Percentiles rank a stretch among this genome's conserved stretches.
Evolutionary conservation across 2,329 filamentous ascomycete species (phyloP).

Genomic region (Stachybotrys chlorohalonatus): DNA sequence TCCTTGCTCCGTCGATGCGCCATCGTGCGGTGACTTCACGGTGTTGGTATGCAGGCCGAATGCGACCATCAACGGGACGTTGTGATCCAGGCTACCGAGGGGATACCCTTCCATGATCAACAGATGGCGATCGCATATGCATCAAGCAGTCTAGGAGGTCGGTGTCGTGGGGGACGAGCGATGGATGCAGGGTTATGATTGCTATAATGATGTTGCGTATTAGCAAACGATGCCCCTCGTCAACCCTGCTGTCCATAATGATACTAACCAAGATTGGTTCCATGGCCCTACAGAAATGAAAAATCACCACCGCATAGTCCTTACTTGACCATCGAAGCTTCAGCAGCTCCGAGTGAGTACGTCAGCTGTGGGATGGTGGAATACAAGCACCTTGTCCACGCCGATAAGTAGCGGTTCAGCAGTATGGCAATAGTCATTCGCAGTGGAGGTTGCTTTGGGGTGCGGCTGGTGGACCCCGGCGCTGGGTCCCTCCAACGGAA

Average conservation of each 20-base stretch:
- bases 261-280: not conserved
- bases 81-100: conserved; percentile 71
- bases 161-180: not conserved
- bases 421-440: not conserved
- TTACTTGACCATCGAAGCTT: not conserved
- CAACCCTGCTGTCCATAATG: conserved; percentile 1
- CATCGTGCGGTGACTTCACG: conserved; percentile 32
- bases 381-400: not conserved
- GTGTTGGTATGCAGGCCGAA: conserved; percentile 55
- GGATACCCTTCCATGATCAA: conserved; percentile 70
- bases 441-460: not conserved
- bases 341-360: not conserved
- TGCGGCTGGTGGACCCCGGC: not conserved
- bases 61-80: conserved; percentile 74
- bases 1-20: conserved; percentile 47
- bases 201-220: conserved; percentile 11
- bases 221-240: conserved; percentile 14
- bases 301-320: not conserved
- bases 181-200: not conserved
- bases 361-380: not conserved
- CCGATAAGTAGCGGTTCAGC: not conserved
- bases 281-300: not conserved
- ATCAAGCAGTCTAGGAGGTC: not conserved
- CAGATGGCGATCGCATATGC: conserved; percentile 3
- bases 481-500: conserved; percentile 9